These are phyloP conservation scores for Musa acuminata DNA, from an alignment of 176 grass and related monocot genomes.

Conservation along the genomic window DNA sequence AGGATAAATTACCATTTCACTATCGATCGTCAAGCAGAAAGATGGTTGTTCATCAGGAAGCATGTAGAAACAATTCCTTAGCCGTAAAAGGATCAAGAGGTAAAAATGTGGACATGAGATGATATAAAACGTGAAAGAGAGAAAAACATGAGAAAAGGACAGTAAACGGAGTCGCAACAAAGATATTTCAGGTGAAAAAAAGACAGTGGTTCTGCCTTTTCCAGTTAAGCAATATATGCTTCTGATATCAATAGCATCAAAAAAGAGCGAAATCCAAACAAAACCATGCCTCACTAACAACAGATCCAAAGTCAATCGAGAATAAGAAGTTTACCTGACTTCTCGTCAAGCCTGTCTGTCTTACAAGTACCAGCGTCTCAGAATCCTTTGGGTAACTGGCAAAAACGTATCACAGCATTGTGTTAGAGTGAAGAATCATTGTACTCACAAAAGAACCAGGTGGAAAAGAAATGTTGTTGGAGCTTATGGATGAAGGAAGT, in stretches of 20 bases:
- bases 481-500: conserved; percentile 95
- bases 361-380: conserved; percentile 82
- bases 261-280: not conserved
- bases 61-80: too few relatives aligned
- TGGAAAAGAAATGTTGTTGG: conserved; percentile 9
- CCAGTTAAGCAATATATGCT: too few relatives aligned
- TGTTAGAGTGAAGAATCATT: conserved; percentile 19
- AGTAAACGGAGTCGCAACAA: not conserved
- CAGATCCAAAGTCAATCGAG: not conserved
- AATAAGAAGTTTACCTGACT: conserved; percentile 48
- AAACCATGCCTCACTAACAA: not conserved
- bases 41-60: too few relatives aligned
- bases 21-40: too few relatives aligned
- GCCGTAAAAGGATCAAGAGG: too few relatives aligned
- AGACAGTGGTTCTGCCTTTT: not conserved
- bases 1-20: not conserved
- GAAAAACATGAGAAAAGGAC: not conserved
- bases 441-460: not conserved
- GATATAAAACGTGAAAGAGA: not conserved
- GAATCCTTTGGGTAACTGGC: conserved; percentile 97
- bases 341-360: conserved; percentile 92
- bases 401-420: conserved; percentile 3
- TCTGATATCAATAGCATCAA: not conserved
- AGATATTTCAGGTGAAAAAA: not conserved
- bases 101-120: too few relatives aligned